These are phyloP conservation scores for Nymphaea colorata DNA, from an alignment of 164 flowering plant species.

Conservation along the genomic window DNA sequence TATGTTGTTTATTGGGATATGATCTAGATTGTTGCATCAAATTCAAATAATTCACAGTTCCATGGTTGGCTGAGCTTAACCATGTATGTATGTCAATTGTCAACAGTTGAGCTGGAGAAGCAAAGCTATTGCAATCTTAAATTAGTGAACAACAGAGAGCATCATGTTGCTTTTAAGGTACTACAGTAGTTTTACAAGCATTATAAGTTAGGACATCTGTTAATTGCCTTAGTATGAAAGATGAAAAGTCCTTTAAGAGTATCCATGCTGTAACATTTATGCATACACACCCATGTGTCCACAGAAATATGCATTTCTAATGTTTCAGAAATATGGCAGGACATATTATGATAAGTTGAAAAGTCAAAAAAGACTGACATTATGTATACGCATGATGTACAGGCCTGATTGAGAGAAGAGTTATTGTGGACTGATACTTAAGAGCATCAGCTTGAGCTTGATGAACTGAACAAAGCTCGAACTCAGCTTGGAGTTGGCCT, in stretches of 20 bases:
- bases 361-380: too few species aligned
- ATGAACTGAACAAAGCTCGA: too few species aligned
- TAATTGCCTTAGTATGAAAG: neutral
- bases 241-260: neutral
- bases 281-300: neutral
- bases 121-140: constrained; percentile 82
- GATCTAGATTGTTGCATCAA: neutral
- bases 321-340: neutral
- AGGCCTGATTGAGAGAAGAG: too few species aligned
- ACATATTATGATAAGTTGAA: neutral
- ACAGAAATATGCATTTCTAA: neutral
- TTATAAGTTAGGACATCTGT: neutral
- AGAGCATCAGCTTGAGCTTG: too few species aligned
- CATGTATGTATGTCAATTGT: constrained; percentile 7
- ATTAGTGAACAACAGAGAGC: constrained; percentile 65
- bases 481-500: too few species aligned
- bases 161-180: constrained; percentile 94
- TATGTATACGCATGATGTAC: too few species aligned
- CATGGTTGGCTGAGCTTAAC: neutral
- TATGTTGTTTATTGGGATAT: neutral
- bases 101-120: constrained; percentile 82
- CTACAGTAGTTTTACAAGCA: neutral
- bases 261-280: neutral
- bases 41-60: neutral
- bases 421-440: too few species aligned